Conservation (phyloP, 495 filamentous ascomycete genomes). For the Neurospora pannonica region DNA sequence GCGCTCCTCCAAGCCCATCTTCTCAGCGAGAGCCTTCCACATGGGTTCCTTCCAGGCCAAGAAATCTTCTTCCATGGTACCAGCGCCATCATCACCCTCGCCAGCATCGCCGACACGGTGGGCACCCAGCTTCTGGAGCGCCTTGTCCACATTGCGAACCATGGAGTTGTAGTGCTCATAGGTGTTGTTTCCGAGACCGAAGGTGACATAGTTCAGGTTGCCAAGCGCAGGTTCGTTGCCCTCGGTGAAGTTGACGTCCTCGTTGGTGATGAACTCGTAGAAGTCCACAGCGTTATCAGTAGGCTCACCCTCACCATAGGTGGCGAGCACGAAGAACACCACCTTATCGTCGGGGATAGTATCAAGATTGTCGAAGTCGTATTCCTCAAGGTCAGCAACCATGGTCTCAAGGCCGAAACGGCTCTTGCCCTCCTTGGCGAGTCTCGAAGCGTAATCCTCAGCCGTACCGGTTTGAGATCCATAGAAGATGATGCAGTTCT, state of each 20-base stretch:
- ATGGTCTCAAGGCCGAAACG: conserved; percentile 96
- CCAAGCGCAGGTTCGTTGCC: conserved; percentile 67
- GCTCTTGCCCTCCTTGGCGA: conserved; percentile 95
- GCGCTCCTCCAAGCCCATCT: conserved; percentile 85
- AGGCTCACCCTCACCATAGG: conserved; percentile 96
- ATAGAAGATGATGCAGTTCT: conserved; percentile 98
- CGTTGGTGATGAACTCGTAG: conserved; percentile 86
- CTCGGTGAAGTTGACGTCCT: conserved; percentile 73
- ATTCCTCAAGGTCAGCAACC: conserved; percentile 96
- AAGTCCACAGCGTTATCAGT: conserved; percentile 99
- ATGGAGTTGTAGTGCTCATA: conserved; percentile 99
- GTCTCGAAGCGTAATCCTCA: conserved; percentile 94
- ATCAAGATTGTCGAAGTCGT: conserved; percentile 94
- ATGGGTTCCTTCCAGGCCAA: conserved; percentile 99
- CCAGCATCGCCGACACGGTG: conserved; percentile 77
- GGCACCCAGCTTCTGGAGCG: conserved; percentile 71
- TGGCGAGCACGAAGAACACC: conserved; percentile 90
- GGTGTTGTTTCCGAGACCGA: conserved; percentile 96
- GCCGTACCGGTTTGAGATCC: conserved; percentile 97
- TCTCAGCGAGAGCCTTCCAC: conserved; percentile 76
- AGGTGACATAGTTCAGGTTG: conserved; percentile 87
- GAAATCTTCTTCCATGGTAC: conserved; percentile 99
- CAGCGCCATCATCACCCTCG: conserved; percentile 95
- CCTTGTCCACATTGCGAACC: conserved; percentile 82
- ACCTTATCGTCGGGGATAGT: conserved; percentile 81